A percentile compares a stretch with the other conserved stretches of the same genome.
phyloP scores from a whole-genome alignment of 1,284 basidiomycete species.

The Violaceomyces palustris region DNA sequence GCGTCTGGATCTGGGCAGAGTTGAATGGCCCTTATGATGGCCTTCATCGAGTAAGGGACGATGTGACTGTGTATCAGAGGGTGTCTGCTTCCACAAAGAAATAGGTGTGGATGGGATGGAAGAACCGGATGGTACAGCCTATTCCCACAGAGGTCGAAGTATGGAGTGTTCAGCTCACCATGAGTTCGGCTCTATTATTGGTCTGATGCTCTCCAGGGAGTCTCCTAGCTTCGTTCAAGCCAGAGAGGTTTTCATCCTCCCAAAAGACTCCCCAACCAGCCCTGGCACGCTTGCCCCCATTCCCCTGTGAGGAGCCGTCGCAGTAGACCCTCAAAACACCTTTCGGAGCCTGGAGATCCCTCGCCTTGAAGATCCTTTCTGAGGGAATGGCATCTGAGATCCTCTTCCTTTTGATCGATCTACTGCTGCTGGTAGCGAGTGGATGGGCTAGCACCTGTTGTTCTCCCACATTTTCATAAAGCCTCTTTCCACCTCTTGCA shows the following conservation, averaged over 20 bases:
- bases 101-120: too few relatives aligned
- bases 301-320: slow-evolving; percentile 74
- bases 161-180: slow-evolving; percentile 57
- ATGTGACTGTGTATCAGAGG: background rate
- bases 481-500: background rate
- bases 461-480: too few relatives aligned
- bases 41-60: slow-evolving; percentile 50
- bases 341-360: too few relatives aligned
- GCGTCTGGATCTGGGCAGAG: slow-evolving; percentile 59
- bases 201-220: slow-evolving; percentile 72
- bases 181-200: slow-evolving; percentile 80
- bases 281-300: slow-evolving; percentile 58
- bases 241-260: slow-evolving; percentile 8
- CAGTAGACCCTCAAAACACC: too few relatives aligned
- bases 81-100: too few relatives aligned
- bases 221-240: slow-evolving; percentile 69
- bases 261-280: slow-evolving; percentile 50
- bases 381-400: background rate
- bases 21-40: slow-evolving; percentile 69
- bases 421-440: background rate
- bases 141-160: background rate
- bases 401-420: background rate
- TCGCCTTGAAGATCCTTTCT: slow-evolving; percentile 1
- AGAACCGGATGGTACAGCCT: too few relatives aligned
- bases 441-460: too few relatives aligned